A percentile compares a stretch with the other conserved stretches of the same genome.
These are phyloP conservation scores for Verticillium klebahnii DNA, from an alignment of 2,329 filamentous ascomycete species.

Conservation along the genomic window DNA sequence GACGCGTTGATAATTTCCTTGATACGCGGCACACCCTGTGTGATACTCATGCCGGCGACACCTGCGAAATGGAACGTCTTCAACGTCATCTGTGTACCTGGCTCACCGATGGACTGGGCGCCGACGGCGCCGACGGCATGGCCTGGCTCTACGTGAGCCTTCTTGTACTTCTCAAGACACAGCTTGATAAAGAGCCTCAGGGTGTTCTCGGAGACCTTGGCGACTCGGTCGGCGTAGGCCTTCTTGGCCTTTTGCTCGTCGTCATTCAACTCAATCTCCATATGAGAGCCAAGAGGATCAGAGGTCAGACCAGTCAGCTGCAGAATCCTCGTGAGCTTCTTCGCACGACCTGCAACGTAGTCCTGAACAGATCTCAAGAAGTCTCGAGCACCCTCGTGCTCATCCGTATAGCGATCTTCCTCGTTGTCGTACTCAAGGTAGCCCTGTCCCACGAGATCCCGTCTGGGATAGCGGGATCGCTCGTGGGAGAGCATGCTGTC, in stretches of 20 bases:
- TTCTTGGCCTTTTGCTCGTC: conserved; percentile 23
- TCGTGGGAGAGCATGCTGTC: conserved; percentile 63
- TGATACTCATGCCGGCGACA: conserved; percentile 99
- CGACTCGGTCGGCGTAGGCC: conserved; percentile 62
- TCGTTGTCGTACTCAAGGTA: conserved; percentile 65
- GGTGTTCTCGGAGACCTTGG: conserved; percentile 75
- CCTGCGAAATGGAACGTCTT: conserved; percentile 99
- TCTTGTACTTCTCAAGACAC: conserved; percentile 86
- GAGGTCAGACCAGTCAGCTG: conserved; percentile 11
- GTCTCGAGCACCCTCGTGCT: conserved; percentile 75
- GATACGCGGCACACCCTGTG: conserved; percentile 97
- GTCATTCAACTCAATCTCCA: conserved; percentile 4
- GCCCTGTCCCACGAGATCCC: conserved; percentile 57
- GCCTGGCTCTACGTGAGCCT: conserved; percentile 86
- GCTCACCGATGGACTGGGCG: conserved; percentile 96
- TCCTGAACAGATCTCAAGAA: conserved; percentile 76
- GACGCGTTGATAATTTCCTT: conserved; percentile 99
- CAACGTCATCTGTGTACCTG: conserved; percentile 97
- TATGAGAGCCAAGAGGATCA: conserved; percentile 21
- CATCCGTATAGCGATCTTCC: conserved; percentile 65
- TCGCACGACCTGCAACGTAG: conserved; percentile 61
- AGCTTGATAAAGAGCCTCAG: conserved; percentile 72
- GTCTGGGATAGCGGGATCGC: conserved; percentile 57
- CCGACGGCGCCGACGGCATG: conserved; percentile 95
- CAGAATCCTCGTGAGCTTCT: conserved; percentile 40